These are phyloP conservation scores for Solanum gracilifrons DNA, from an alignment of 257 asterid species.

Conservation along the genomic window DNA sequence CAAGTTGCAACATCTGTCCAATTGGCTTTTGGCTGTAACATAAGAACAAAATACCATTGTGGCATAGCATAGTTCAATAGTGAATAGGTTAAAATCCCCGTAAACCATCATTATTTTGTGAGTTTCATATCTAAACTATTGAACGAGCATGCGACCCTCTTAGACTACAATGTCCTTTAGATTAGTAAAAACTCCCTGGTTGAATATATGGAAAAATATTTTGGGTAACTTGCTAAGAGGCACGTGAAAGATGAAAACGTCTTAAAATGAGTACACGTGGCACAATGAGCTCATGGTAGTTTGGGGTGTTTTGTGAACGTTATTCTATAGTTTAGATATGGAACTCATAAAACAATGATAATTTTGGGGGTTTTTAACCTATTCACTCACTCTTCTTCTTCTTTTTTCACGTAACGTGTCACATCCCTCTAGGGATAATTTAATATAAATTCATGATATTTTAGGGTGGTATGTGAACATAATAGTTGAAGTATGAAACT, in stretches of 20 bases:
- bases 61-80: background rate
- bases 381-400: background rate
- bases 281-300: background rate
- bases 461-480: rapidly evolving
- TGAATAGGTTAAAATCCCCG: background rate
- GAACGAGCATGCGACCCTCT: background rate
- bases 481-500: background rate
- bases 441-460: background rate
- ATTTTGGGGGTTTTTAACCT: background rate
- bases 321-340: background rate
- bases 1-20: background rate
- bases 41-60: background rate
- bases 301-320: background rate
- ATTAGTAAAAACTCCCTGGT: background rate
- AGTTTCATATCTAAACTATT: background rate
- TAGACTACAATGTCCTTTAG: background rate
- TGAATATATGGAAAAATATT: no score
- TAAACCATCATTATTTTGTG: background rate
- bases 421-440: background rate
- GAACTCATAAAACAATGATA: background rate
- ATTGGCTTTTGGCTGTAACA: background rate
- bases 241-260: background rate
- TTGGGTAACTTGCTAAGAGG: background rate
- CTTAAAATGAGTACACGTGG: background rate
- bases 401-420: background rate